A percentile compares a stretch with the other conserved stretches of the same genome.
These are phyloP conservation scores for Aspergillus sp. DNA, from an alignment of 2,329 filamentous ascomycete species.

Conservation along the genomic window DNA sequence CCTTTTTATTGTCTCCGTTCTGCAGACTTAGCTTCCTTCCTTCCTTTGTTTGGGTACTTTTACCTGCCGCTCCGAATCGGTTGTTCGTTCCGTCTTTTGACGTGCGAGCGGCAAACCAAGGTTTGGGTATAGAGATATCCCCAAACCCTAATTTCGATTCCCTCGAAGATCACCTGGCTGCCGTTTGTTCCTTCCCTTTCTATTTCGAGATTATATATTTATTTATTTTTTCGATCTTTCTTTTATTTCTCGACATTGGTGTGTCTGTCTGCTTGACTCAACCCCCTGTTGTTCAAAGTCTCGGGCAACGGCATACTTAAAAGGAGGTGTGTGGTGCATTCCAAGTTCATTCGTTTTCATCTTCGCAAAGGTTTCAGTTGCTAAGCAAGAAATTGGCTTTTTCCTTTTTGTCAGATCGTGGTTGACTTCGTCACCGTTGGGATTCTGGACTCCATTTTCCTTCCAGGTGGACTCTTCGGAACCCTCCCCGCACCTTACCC, in stretches of 20 bases:
- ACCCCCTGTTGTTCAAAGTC: background rate
- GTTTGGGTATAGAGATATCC: background rate
- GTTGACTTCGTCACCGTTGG: background rate
- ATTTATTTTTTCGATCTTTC: background rate
- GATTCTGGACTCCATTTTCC: background rate
- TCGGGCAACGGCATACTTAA: background rate
- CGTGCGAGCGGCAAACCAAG: background rate
- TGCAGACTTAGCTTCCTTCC: background rate
- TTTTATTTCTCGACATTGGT: background rate
- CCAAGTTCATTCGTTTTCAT: background rate
- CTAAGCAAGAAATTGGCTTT: background rate
- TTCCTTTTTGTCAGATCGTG: background rate
- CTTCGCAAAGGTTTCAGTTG: background rate
- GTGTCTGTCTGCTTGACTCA: background rate
- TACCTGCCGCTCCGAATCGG: background rate
- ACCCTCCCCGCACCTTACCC: background rate
- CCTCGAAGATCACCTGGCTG: background rate
- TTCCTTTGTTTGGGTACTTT: background rate
- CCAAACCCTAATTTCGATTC: background rate
- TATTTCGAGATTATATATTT: background rate
- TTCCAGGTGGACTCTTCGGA: background rate
- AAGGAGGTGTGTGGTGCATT: background rate
- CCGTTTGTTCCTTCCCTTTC: background rate
- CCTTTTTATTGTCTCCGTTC: slow-evolving; percentile 3
- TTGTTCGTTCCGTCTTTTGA: background rate